Conservation (phyloP, 768 basidiomycete genomes). For the Calocera viscosa region DNA sequence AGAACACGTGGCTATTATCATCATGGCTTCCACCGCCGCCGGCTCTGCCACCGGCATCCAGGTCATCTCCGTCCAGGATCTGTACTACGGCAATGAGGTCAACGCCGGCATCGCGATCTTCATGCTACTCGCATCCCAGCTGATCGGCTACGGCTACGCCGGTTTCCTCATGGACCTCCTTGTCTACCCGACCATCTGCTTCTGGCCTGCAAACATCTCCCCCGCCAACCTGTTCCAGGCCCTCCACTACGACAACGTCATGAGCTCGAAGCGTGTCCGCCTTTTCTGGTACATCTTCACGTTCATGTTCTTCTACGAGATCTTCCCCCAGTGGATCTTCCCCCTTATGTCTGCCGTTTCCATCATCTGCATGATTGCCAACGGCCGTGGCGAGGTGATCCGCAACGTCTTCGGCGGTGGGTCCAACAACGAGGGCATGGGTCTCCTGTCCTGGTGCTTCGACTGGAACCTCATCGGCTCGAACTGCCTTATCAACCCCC, state of each 20-base stretch:
- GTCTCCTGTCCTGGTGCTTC: slow-evolving; percentile 20
- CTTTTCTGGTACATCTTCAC: slow-evolving; percentile 26
- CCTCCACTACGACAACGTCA: slow-evolving; percentile 22
- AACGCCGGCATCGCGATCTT: slow-evolving; percentile 26
- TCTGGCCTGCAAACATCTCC: slow-evolving; percentile 22
- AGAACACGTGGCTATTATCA: slow-evolving; percentile 23
- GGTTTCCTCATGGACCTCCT: slow-evolving; percentile 19
- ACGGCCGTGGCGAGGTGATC: slow-evolving; percentile 22
- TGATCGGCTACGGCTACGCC: slow-evolving; percentile 23
- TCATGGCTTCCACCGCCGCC: slow-evolving; percentile 26
- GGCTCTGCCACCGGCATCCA: slow-evolving; percentile 27
- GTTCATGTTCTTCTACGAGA: slow-evolving; percentile 27
- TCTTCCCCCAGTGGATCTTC: slow-evolving; percentile 33
- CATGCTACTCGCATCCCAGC: slow-evolving; percentile 23
- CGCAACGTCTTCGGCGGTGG: slow-evolving; percentile 32
- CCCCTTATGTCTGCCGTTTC: slow-evolving; percentile 21
- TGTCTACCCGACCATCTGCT: slow-evolving; percentile 17
- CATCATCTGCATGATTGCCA: slow-evolving; percentile 28
- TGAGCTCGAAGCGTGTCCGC: slow-evolving; percentile 21
- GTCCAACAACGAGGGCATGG: slow-evolving; percentile 30
- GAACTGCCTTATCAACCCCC: slow-evolving; percentile 23
- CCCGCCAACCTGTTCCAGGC: slow-evolving; percentile 25
- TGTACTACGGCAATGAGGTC: slow-evolving; percentile 21
- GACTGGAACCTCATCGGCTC: slow-evolving; percentile 15
- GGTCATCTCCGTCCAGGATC: slow-evolving; percentile 26